Percentiles rank a stretch among this genome's conserved stretches.
Evolutionary conservation across 495 filamentous ascomycete genomes (phyloP).

Genomic region (Lasiosphaeriaceae sp.): DNA sequence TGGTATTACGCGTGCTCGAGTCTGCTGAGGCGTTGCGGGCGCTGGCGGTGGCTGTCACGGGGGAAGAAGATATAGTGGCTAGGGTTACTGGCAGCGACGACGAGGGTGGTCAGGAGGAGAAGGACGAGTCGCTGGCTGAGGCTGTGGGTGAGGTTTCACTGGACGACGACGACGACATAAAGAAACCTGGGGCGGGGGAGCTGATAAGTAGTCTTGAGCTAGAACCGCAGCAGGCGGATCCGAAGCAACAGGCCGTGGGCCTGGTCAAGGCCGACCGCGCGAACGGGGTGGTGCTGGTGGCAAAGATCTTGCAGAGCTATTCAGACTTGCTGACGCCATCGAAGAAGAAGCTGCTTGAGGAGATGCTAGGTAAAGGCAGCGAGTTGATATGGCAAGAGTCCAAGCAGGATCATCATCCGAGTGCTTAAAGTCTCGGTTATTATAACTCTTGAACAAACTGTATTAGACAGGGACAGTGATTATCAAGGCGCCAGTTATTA

Average conservation of each 20-base stretch:
- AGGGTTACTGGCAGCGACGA: neutral
- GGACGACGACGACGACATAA: neutral
- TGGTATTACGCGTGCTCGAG: constrained; percentile 49
- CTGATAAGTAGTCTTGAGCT: constrained; percentile 20
- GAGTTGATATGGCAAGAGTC: constrained; percentile 31
- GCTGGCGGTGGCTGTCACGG: constrained; percentile 52
- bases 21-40: constrained; percentile 41
- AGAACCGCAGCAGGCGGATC: constrained; percentile 35
- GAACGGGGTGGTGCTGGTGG: constrained; percentile 60
- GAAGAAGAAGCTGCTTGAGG: constrained; percentile 30
- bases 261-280: constrained; percentile 52
- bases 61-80: neutral
- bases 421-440: too few relatives aligned
- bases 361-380: constrained; percentile 32
- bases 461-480: too few relatives aligned
- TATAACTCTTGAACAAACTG: too few relatives aligned
- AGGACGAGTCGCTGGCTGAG: neutral
- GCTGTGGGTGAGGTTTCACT: neutral
- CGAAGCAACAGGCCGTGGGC: constrained; percentile 22
- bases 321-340: constrained; percentile 33
- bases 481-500: too few relatives aligned
- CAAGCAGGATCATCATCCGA: too few relatives aligned
- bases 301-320: constrained; percentile 53
- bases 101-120: neutral
- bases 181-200: neutral